Percentiles rank a stretch among this genome's conserved stretches.
These are phyloP conservation scores for Gynandropsis gynandra DNA, from an alignment of 345 rosid species.

Conservation along the genomic window DNA sequence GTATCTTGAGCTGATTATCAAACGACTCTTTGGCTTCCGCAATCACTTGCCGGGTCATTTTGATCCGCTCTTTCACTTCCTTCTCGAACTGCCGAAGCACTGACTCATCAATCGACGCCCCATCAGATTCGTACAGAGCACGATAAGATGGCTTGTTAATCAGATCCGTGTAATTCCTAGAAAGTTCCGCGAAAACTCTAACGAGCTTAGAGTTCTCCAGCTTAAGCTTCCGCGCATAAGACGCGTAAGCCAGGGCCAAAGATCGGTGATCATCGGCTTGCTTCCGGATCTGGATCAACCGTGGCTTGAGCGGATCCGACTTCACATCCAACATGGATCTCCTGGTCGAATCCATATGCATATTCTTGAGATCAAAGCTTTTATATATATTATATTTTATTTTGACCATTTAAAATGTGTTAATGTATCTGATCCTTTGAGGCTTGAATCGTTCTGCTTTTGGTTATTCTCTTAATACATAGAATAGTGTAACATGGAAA, in stretches of 20 bases:
- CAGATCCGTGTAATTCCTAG: constrained; percentile 58
- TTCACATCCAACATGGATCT: constrained; percentile 59
- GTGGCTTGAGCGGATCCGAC: constrained; percentile 67
- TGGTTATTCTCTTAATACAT: too few species aligned
- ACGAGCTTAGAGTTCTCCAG: constrained; percentile 69
- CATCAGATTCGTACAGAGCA: constrained; percentile 44
- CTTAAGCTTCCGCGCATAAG: constrained; percentile 74
- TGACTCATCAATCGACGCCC: constrained; percentile 43
- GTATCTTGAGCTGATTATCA: constrained; percentile 76
- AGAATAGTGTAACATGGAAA: too few species aligned
- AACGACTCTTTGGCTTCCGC: constrained; percentile 72
- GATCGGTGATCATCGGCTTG: constrained; percentile 77
- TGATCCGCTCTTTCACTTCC: constrained; percentile 74
- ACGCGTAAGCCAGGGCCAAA: constrained; percentile 57
- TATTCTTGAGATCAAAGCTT: too few species aligned
- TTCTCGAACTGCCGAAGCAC: constrained; percentile 57
- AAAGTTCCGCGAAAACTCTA: constrained; percentile 63
- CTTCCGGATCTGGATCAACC: constrained; percentile 68
- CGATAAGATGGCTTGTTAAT: constrained; percentile 47
- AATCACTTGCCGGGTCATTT: constrained; percentile 62
- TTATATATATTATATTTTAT: too few species aligned
- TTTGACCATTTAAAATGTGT: too few species aligned
- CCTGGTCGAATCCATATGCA: constrained; percentile 39
- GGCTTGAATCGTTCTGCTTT: too few species aligned
- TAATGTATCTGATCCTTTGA: too few species aligned